Evolutionary conservation across 805 yeast genomes (phyloP), one percentile per base, ranked within the genome.

Genomic region (Myxozyma monticola): DNA sequence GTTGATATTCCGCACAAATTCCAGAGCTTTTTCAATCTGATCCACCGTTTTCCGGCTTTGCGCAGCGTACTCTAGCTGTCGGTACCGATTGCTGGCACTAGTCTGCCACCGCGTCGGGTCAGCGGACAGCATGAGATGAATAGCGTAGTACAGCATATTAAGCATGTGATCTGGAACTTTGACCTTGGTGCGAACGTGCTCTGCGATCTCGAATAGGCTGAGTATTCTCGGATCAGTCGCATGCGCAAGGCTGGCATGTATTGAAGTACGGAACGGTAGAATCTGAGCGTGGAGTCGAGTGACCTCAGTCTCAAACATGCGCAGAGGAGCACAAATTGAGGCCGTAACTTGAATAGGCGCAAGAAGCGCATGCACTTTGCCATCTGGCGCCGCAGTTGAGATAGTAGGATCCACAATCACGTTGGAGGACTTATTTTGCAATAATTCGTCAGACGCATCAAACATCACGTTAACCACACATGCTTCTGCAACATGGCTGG

Each of bases 101-200:
- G 28, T 30, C 12, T 34, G 37, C 59, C 59, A 54, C 9, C 57
- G 41, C 4, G 42, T 25, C 1, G 38, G 25, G 17, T 51, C 59
- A 15, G 41, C 18, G 3, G 25, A 18, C 5, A 54, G 36, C 33
- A 39, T 15, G 22, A 48, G 6, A 22, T 52, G 51, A 8, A 49
- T 51, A 6, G 57, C 54, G 40, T 21, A 44, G 31, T 51, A 48
- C 20, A 51, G 42, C 34, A 26, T 31, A 36, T 48, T 48, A 15
- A 29, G 12, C 37, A 39, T 18, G 2, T 30, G n/a, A 6, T 26
- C 21, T 10, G 15, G 26, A 2, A 28, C 37, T 12, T 22, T 9
- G 18, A 33, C 7, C 5, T 21, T 17, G 1, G 17, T 12, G 4
- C 37, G 26, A 21, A 54, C 17, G 18, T 38, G 40, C 4, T 36